phyloP scores from a whole-genome alignment of 805 yeast genomes.

The Limtongia smithiae region DNA sequence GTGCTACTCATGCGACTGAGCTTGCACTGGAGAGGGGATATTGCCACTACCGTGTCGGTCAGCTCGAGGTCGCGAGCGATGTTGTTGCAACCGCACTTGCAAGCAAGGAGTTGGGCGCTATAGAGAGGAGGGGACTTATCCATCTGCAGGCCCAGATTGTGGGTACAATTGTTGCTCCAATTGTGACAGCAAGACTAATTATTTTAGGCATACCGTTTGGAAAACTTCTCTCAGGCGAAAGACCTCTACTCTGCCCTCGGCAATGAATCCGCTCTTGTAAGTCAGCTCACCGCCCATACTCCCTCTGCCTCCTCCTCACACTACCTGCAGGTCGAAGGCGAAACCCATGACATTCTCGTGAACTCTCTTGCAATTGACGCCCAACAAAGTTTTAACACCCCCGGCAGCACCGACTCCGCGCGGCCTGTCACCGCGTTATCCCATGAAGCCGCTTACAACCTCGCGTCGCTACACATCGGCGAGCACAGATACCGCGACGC shows the following conservation, averaged over 20 bases:
- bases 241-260: slow-evolving; percentile 45
- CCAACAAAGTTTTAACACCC: slow-evolving; percentile 37
- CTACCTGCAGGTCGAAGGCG: slow-evolving; percentile 40
- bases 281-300: background rate
- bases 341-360: slow-evolving; percentile 51
- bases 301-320: background rate
- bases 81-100: slow-evolving; percentile 27
- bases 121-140: slow-evolving; percentile 39
- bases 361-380: slow-evolving; percentile 63
- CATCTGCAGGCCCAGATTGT: slow-evolving; percentile 53
- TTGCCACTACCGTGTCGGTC: slow-evolving; percentile 55
- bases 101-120: background rate
- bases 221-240: slow-evolving; percentile 45
- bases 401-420: background rate
- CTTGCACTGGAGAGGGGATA: slow-evolving; percentile 51
- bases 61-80: slow-evolving; percentile 37
- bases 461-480: slow-evolving; percentile 49
- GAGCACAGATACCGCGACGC: slow-evolving; percentile 43
- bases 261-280: slow-evolving; percentile 22
- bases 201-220: slow-evolving; percentile 44
- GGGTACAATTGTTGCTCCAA: background rate
- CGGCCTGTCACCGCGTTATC: slow-evolving; percentile 30
- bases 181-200: background rate
- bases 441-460: slow-evolving; percentile 61
- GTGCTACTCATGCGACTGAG: slow-evolving; percentile 7